Evolutionary conservation across 139 green algal genomes (phyloP).

Genomic region (Chlorella sp.): DNA sequence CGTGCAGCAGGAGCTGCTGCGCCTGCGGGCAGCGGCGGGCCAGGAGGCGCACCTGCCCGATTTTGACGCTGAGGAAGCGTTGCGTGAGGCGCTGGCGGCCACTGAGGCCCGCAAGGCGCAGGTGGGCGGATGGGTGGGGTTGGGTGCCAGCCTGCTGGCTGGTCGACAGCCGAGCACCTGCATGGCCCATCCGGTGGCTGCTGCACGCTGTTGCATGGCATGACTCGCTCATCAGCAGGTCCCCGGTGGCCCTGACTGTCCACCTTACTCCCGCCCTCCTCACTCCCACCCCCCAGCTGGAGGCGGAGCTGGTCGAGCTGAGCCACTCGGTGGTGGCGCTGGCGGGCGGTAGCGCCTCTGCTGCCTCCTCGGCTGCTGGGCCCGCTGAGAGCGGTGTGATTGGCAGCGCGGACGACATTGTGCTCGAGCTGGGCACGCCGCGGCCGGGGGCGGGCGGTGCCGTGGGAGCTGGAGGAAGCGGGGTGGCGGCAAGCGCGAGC

Average conservation of each 20-base stretch:
- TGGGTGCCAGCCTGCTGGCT: background rate
- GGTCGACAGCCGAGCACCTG: background rate
- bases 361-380: background rate
- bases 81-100: conserved; percentile 31
- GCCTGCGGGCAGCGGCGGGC: background rate
- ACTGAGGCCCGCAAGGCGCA: conserved; percentile 31
- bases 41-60: conserved; percentile 33
- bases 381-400: background rate
- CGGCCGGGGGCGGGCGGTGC: background rate
- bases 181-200: background rate
- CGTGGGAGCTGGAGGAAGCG: background rate
- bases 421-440: conserved; percentile 13
- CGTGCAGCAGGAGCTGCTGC: conserved; percentile 2
- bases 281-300: background rate
- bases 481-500: background rate
- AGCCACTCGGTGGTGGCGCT: conserved; percentile 17
- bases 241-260: too few relatives aligned
- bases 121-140: background rate
- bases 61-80: conserved; percentile 39
- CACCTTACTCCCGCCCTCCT: background rate
- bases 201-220: too few relatives aligned
- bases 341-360: background rate
- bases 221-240: too few relatives aligned
- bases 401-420: conserved; percentile 8
- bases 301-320: conserved; percentile 20